Conservation (phyloP, 148 eudicot genomes). For the Rhododendron kiyosumense region DNA sequence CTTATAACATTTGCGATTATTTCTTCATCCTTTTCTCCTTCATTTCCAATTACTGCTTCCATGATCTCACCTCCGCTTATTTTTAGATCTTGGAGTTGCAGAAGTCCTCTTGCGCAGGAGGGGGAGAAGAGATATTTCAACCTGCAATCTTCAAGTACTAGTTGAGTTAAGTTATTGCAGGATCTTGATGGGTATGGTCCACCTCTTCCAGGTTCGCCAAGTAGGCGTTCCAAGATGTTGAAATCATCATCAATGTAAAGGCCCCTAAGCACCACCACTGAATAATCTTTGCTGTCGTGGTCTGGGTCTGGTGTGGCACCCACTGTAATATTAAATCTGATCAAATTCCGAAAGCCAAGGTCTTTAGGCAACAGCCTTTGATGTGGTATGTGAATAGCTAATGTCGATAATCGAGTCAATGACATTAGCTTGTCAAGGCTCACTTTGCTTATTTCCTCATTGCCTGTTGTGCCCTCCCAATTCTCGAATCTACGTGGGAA, state of each 20-base stretch:
- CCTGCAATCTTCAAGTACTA: background rate
- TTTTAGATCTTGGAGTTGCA: background rate
- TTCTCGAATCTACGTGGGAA: background rate
- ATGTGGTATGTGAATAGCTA: conserved; percentile 5
- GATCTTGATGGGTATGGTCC: background rate
- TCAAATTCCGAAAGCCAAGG: background rate
- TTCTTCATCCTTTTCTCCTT: background rate
- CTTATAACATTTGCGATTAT: background rate
- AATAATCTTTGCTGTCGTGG: rapidly evolving
- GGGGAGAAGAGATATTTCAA: conserved; percentile 3
- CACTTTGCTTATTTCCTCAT: too few relatives aligned
- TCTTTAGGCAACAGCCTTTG: background rate
- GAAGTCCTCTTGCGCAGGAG: background rate
- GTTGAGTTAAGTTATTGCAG: background rate
- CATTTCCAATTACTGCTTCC: background rate
- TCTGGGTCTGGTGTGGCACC: rapidly evolving
- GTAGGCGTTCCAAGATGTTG: background rate
- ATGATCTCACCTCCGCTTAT: background rate
- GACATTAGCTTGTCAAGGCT: background rate
- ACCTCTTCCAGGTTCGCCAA: background rate
- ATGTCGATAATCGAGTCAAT: background rate
- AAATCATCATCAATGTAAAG: too few relatives aligned
- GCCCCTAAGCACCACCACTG: too few relatives aligned
- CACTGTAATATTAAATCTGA: background rate
- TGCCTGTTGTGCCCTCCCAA: background rate